A percentile compares a stretch with the other conserved stretches of the same genome.
Evolutionary conservation across 495 filamentous ascomycete genomes (phyloP).

Genomic region (Antarctomyces pellizariae): DNA sequence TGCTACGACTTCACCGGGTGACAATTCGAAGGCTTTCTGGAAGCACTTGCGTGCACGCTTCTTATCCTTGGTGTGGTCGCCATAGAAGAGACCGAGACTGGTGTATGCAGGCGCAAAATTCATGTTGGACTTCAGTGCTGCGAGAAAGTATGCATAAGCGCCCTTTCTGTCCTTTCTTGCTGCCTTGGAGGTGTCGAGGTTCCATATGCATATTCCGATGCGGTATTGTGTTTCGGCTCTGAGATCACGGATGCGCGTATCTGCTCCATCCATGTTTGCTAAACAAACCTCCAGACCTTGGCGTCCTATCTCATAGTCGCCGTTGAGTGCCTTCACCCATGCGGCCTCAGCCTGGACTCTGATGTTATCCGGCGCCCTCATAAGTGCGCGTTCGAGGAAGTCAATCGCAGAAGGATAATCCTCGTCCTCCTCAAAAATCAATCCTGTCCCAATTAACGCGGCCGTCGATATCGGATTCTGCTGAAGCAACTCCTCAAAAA

Average conservation of each 20-base stretch:
- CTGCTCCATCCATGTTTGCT: slow-evolving; percentile 11
- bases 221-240: slow-evolving; percentile 68
- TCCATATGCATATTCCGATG: slow-evolving; percentile 77
- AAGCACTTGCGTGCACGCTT: slow-evolving; percentile 73
- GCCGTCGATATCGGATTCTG: slow-evolving; percentile 47
- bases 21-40: slow-evolving; percentile 90
- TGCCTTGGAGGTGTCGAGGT: slow-evolving; percentile 40
- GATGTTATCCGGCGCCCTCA: slow-evolving; percentile 44
- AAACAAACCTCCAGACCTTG: slow-evolving; percentile 48
- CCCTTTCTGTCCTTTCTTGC: slow-evolving; percentile 53
- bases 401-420: slow-evolving; percentile 57
- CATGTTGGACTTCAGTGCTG: slow-evolving; percentile 63
- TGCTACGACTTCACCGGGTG: slow-evolving; percentile 62
- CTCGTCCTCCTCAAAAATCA: slow-evolving; percentile 82
- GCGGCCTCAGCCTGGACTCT: slow-evolving; percentile 61
- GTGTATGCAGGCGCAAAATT: slow-evolving; percentile 88
- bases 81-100: slow-evolving; percentile 82
- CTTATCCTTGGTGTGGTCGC: slow-evolving; percentile 72
- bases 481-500: slow-evolving; percentile 60
- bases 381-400: slow-evolving; percentile 51
- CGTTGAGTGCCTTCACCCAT: slow-evolving; percentile 74
- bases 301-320: slow-evolving; percentile 39
- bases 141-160: slow-evolving; percentile 64
- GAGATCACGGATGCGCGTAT: slow-evolving; percentile 40
- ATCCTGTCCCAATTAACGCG: slow-evolving; percentile 69